Percentiles rank a stretch among this genome's conserved stretches.
phyloP scores from a whole-genome alignment of 2,329 filamentous ascomycete species.

The Aspergillus cejpii region DNA sequence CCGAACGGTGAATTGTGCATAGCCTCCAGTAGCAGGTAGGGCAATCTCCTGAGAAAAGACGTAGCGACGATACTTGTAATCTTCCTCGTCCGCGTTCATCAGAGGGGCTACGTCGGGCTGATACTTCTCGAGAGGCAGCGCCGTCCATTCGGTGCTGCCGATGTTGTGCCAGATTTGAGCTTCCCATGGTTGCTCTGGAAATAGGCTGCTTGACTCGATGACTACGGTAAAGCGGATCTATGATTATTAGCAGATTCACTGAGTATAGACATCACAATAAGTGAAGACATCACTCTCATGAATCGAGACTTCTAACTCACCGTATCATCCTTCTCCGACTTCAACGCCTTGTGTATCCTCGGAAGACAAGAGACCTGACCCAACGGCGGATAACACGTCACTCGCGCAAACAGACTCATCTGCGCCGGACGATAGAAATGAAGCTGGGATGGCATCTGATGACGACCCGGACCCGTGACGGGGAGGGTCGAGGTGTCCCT shows the following conservation, averaged over 20 bases:
- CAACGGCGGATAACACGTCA: constrained; percentile 63
- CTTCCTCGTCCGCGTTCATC: constrained; percentile 17
- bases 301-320: no score
- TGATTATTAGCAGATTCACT: constrained; percentile 11
- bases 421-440: constrained; percentile 35
- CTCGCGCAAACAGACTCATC: constrained; percentile 48
- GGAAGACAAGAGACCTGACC: constrained; percentile 63
- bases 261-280: no score
- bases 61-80: constrained; percentile 29
- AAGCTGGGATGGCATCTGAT: constrained; percentile 19
- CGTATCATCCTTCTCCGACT: constrained; percentile 18
- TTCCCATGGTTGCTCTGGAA: constrained; percentile 58
- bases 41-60: constrained; percentile 29
- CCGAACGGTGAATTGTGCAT: constrained; percentile 40
- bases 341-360: constrained; percentile 27
- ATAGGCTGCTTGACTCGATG: constrained; percentile 56
- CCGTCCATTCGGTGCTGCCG: constrained; percentile 51
- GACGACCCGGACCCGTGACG: constrained; percentile 12
- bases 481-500: constrained; percentile 18
- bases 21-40: constrained; percentile 24
- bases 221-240: constrained; percentile 59
- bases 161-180: constrained; percentile 69
- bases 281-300: no score
- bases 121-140: constrained; percentile 49
- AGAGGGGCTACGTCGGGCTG: constrained; percentile 24